Evolutionary conservation across 495 filamentous ascomycete genomes (phyloP).

Genomic region (Tuber umbilicatum): DNA sequence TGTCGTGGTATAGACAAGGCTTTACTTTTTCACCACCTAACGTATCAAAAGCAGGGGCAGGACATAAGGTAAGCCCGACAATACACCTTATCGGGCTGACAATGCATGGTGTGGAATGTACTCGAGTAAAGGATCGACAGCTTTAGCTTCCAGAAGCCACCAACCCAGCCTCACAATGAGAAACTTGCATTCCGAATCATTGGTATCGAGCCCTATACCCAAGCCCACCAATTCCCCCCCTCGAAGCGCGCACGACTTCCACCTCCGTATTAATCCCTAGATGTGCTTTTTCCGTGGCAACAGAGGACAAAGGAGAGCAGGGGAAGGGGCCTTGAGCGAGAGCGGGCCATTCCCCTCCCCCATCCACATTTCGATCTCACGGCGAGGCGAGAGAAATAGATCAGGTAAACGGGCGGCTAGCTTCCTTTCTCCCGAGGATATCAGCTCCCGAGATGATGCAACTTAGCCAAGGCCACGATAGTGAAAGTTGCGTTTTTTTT

Average conservation of each 20-base stretch:
- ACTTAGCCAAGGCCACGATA: neutral
- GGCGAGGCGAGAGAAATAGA: neutral
- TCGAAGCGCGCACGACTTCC: neutral
- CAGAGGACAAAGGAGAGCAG: neutral
- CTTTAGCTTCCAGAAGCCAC: neutral
- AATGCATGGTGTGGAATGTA: neutral
- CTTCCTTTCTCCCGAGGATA: neutral
- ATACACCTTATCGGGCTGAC: neutral
- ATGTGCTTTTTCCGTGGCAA: neutral
- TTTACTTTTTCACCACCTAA: neutral
- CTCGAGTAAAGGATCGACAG: neutral
- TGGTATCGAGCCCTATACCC: neutral
- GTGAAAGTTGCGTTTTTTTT: neutral
- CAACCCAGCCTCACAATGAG: neutral
- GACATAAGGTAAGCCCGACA: neutral
- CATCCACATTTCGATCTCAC: neutral
- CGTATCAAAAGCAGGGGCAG: neutral
- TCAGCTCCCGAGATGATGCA: neutral
- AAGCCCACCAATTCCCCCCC: neutral
- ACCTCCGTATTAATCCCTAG: neutral
- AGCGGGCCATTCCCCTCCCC: neutral
- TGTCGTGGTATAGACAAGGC: neutral
- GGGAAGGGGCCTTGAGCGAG: neutral
- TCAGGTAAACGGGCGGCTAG: neutral
- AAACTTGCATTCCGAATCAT: neutral